Evolutionary conservation across 495 filamentous ascomycete genomes (phyloP), one percentile per base, ranked within the genome.

Genomic region (Penicillium roqueforti): DNA sequence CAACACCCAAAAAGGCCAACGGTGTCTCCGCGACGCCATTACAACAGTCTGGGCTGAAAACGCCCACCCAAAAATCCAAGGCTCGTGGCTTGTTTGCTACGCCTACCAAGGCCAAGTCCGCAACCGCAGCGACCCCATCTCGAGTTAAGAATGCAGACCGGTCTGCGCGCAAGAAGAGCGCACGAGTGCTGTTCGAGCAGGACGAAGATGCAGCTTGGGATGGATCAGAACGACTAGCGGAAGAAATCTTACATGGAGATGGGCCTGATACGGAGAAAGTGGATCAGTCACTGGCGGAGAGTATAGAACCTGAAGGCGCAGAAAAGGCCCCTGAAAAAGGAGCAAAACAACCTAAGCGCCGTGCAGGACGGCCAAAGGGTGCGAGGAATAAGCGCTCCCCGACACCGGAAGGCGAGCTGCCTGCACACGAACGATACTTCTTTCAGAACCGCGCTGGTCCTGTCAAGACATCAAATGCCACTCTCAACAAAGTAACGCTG

Each of bases 391-490:
- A 87, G 64, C 84, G 81, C 38, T 87, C 88, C 10, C 87, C 88
- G 6, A 91, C 89, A 8, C 89, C 92, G 4, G 87, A 89, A 32
- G 78, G 80, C 25, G 81, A 92, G 54, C 77, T 97, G 4, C 87
- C 91, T 19, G 76, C 91, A 0, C 87, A 96, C 57, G 93, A 98
- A 65, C 85, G 84, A 46, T 98, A 95, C 66, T 97, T 98, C 65
- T 90, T 85, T 68, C 87, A 97, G 60, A 96, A 96, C 67, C 84
- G 88, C 31, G 83, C 89, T 14, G 89, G 88, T 18, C 79, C 84
- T 4, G 72, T 79, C 41, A 90, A 91, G 63, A 96, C 92, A 5
- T 96, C 92, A 8, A 87, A 86, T 63, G 93, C 91, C 59, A 96
- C 81, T 13, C 76, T 97, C 7, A 79, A 87, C 2, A 86, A 89